Percentiles rank a stretch among this genome's conserved stretches.
These are phyloP conservation scores for Pezicula neosporulosa DNA, from an alignment of 2,329 filamentous ascomycete genomes.

Conservation along the genomic window DNA sequence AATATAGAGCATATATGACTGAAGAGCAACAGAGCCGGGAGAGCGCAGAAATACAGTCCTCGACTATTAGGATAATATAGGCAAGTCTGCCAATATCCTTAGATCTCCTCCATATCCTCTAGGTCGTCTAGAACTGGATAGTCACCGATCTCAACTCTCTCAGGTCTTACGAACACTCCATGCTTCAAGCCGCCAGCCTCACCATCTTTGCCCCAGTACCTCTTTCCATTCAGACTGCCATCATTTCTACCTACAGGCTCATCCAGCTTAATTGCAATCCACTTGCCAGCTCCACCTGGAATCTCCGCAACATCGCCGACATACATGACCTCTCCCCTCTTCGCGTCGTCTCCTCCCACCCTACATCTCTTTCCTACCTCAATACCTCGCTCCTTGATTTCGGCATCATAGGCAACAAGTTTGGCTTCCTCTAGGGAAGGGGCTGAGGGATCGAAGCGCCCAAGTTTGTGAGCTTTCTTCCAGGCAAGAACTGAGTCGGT, in stretches of 20 bases:
- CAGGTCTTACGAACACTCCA: constrained; percentile 76
- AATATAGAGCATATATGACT: no score
- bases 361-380: constrained; percentile 60
- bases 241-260: constrained; percentile 83
- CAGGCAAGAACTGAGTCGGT: constrained; percentile 87
- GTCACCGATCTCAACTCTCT: constrained; percentile 74
- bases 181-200: constrained; percentile 57
- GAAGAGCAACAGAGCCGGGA: no score
- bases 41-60: no score
- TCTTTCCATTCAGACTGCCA: constrained; percentile 62
- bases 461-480: constrained; percentile 95
- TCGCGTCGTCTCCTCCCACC: constrained; percentile 63
- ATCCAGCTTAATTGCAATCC: constrained; percentile 74
- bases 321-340: constrained; percentile 66
- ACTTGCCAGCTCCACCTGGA: constrained; percentile 58
- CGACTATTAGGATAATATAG: no score
- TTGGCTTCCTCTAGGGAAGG: constrained; percentile 71
- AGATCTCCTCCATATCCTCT: constrained; percentile 76
- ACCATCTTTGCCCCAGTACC: constrained; percentile 60
- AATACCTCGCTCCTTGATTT: constrained; percentile 68
- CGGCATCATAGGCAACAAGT: constrained; percentile 62
- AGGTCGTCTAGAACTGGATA: constrained; percentile 69
- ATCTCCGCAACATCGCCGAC: constrained; percentile 75
- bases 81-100: constrained; percentile 12
- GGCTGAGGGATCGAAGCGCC: constrained; percentile 87